Conservation (phyloP, 106 monocot species). For the Alisma plantagoaquatica region DNA sequence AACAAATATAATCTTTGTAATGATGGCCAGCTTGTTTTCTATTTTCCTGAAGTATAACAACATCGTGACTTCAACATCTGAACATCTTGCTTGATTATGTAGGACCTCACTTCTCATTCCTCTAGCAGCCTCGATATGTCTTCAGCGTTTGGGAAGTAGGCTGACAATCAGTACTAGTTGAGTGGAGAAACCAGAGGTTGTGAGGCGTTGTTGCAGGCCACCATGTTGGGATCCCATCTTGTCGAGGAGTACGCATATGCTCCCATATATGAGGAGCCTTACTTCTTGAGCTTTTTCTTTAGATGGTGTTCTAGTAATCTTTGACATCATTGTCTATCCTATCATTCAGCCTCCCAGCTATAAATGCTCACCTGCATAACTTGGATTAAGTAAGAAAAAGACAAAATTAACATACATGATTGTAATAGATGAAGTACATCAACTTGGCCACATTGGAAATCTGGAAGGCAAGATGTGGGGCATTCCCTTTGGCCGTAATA, state of each 20-base stretch:
- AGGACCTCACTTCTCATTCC: slow-evolving; percentile 28
- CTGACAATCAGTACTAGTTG: not conserved
- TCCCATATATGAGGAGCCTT: slow-evolving; percentile 1
- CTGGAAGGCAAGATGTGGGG: too few species aligned
- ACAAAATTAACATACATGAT: not conserved
- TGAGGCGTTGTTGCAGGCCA: not conserved
- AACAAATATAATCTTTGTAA: too few species aligned
- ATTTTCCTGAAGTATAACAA: too few species aligned
- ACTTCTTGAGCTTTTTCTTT: slow-evolving; percentile 50
- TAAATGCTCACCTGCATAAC: slow-evolving; percentile 27
- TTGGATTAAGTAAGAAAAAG: not conserved
- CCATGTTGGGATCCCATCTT: not conserved
- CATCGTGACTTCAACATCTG: too few species aligned
- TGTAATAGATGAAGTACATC: too few species aligned
- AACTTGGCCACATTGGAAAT: too few species aligned
- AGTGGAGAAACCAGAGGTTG: not conserved
- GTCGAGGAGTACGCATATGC: not conserved
- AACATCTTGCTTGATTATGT: not conserved
- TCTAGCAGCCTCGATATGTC: slow-evolving; percentile 56
- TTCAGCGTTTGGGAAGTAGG: slow-evolving; percentile 38
- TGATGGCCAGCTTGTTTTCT: too few species aligned
- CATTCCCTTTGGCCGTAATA: too few species aligned
- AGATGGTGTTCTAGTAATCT: too few species aligned
- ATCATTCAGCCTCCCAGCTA: slow-evolving; percentile 32
- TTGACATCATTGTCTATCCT: slow-evolving; percentile 59